phyloP scores from a whole-genome alignment of 768 basidiomycete genomes.

The Termitomyces sp. region DNA sequence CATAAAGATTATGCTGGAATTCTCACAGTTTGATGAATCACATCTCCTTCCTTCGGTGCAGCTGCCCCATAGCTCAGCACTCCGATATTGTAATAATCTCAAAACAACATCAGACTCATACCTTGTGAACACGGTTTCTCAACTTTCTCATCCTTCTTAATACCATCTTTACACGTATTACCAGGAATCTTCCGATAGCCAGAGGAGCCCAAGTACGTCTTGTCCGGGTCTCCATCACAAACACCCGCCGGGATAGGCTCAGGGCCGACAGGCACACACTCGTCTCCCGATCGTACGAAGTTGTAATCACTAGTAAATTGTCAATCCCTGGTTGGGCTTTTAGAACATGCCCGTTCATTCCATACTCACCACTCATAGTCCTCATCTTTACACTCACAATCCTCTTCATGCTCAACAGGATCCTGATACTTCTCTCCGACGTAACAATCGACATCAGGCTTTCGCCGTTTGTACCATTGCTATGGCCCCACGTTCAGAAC shows the following conservation, averaged over 20 bases:
- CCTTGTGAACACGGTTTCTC: constrained; percentile 78
- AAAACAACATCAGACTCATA: constrained; percentile 31
- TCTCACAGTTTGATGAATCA: constrained; percentile 71
- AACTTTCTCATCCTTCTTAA: constrained; percentile 62
- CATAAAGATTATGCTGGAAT: neutral
- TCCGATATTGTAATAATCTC: neutral
- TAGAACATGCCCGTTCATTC: neutral
- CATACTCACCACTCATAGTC: constrained; percentile 88
- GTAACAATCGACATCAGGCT: constrained; percentile 78
- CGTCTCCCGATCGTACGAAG: constrained; percentile 64
- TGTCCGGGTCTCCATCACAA: constrained; percentile 47
- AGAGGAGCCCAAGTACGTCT: constrained; percentile 77
- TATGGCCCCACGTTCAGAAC: constrained; percentile 22
- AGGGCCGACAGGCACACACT: constrained; percentile 83
- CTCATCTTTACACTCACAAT: constrained; percentile 76
- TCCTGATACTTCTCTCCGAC: constrained; percentile 88
- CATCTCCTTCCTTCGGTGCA: constrained; percentile 72
- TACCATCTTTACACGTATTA: constrained; percentile 76
- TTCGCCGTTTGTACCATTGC: constrained; percentile 94
- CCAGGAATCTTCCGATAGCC: constrained; percentile 93
- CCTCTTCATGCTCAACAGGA: constrained; percentile 77
- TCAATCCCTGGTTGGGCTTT: neutral
- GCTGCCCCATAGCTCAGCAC: constrained; percentile 36
- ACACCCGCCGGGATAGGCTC: constrained; percentile 80
- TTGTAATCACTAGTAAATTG: constrained; percentile 75